These are phyloP conservation scores for Tanacetum coccineum DNA, from an alignment of 129 eudicot genomes.

Conservation along the genomic window DNA sequence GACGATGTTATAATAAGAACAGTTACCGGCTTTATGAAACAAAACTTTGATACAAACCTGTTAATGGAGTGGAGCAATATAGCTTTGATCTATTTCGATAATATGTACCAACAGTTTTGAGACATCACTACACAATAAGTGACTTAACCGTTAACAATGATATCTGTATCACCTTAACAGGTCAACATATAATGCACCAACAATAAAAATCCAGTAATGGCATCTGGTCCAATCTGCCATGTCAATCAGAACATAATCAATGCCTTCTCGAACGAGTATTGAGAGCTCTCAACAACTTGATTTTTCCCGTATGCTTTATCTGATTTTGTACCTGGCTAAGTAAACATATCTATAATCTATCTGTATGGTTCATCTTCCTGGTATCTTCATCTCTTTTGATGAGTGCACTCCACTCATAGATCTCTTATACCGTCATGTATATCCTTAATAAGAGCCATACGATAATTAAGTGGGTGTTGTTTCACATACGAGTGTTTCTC, in stretches of 20 bases:
- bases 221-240: neutral
- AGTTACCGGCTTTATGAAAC: no score
- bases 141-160: constrained; percentile 2
- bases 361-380: constrained; percentile 6
- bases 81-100: no score
- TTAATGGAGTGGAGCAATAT: no score
- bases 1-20: no score
- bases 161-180: neutral
- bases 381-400: constrained; percentile 3
- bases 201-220: neutral
- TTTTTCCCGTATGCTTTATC: constrained; percentile 9
- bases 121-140: neutral
- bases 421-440: neutral
- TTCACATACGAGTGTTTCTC: neutral
- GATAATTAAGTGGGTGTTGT: neutral
- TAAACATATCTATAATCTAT: neutral
- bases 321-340: neutral
- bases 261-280: neutral
- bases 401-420: no score
- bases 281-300: neutral
- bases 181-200: neutral
- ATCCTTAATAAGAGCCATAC: neutral
- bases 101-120: no score
- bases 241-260: neutral
- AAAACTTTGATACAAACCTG: no score